A percentile compares a stretch with the other conserved stretches of the same genome.
Conservation (phyloP, 108 stramenopile species). For the Parietichytrium sp. region DNA sequence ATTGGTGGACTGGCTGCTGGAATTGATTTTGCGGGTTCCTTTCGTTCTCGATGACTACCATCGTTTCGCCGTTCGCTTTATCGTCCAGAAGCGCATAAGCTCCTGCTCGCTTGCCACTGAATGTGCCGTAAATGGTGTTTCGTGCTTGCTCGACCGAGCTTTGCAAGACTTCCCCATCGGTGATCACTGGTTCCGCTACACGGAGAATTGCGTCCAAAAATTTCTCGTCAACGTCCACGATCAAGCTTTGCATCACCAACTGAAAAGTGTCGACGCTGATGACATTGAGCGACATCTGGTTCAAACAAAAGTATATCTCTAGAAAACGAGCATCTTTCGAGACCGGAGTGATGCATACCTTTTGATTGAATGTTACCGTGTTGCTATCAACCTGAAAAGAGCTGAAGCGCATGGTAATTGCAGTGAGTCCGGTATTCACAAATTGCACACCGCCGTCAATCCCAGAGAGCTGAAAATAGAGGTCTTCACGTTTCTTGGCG, state of each 20-base stretch:
- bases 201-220: background rate
- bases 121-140: background rate
- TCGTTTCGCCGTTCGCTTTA: background rate
- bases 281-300: background rate
- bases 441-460: slow-evolving; percentile 14
- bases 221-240: slow-evolving; percentile 3
- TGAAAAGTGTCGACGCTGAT: background rate
- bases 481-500: background rate
- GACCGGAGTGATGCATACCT: background rate
- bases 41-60: background rate
- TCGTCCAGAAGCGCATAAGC: background rate
- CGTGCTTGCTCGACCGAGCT: background rate
- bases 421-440: background rate
- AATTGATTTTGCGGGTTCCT: background rate
- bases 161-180: background rate
- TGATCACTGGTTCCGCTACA: background rate
- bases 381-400: slow-evolving; percentile 17
- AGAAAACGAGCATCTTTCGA: slow-evolving; percentile 1
- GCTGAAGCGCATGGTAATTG: background rate
- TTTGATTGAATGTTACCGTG: background rate
- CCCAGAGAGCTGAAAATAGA: background rate
- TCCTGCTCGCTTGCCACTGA: background rate
- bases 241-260: slow-evolving; percentile 11
- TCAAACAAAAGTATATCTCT: background rate
- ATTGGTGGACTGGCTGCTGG: background rate